These are phyloP conservation scores for Puya raimondii DNA, from an alignment of 176 grass and related monocot genomes.

Conservation along the genomic window DNA sequence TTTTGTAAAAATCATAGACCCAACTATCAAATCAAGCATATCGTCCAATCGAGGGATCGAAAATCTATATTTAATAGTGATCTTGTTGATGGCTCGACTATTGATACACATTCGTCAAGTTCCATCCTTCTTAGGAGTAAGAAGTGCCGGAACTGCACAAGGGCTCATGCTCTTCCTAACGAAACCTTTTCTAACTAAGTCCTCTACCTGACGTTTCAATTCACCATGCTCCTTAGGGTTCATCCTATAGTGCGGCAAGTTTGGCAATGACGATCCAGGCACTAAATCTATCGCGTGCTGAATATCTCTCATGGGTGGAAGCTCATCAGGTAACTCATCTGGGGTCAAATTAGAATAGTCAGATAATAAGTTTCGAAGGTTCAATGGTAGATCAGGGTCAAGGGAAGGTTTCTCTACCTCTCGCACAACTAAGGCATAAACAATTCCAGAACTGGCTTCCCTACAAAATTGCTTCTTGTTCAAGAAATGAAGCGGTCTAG, in stretches of 20 bases:
- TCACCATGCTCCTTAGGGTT: constrained; percentile 6
- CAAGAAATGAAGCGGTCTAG: too few relatives aligned
- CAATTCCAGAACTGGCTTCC: too few relatives aligned
- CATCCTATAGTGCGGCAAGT: constrained; percentile 6
- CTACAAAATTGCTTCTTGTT: too few relatives aligned
- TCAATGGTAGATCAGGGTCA: neutral
- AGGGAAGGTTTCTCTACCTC: too few relatives aligned
- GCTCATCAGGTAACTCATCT: neutral
- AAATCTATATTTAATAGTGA: neutral
- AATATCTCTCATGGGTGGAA: neutral
- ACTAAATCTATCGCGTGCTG: constrained; percentile 19
- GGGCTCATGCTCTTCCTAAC: constrained; percentile 14
- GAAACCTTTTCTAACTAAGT: constrained; percentile 1
- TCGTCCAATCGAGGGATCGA: too few relatives aligned
- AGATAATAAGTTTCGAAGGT: neutral
- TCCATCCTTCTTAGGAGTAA: constrained; percentile 4
- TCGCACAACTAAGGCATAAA: too few relatives aligned
- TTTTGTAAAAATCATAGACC: neutral
- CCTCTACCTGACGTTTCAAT: constrained; percentile 9
- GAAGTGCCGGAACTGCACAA: constrained; percentile 1
- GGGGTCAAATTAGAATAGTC: neutral
- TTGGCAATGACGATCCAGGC: neutral
- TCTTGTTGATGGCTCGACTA: constrained; percentile 13
- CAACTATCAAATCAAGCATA: neutral
- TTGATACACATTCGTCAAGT: constrained; percentile 11